Evolutionary conservation across 345 rosid genomes (phyloP).

Genomic region (Fremontodendron californicum): DNA sequence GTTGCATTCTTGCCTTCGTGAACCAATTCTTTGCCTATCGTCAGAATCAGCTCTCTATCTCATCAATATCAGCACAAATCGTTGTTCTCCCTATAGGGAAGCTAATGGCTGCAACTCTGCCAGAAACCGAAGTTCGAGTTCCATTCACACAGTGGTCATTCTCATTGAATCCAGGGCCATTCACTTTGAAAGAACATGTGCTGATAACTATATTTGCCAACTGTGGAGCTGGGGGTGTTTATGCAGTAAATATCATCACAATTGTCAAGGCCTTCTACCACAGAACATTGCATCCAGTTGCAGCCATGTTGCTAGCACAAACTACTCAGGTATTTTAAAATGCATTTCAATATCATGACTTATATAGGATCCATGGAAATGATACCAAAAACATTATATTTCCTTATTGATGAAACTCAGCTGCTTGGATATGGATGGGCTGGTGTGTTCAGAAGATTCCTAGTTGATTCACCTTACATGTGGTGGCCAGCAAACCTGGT

Average conservation of each 20-base stretch:
- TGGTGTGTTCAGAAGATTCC: constrained; percentile 60
- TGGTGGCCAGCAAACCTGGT: constrained; percentile 88
- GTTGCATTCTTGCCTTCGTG: constrained; percentile 45
- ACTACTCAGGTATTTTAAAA: constrained; percentile 57
- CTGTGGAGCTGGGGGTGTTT: constrained; percentile 31
- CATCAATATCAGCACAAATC: constrained; percentile 42
- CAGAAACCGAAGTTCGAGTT: constrained; percentile 7
- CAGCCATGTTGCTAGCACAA: constrained; percentile 50
- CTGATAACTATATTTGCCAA: constrained; percentile 41
- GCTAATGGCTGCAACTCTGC: constrained; percentile 41
- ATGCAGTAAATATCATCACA: constrained; percentile 25
- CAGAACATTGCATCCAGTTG: constrained; percentile 18
- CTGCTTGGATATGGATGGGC: constrained; percentile 89
- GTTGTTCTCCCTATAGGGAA: constrained; percentile 43
- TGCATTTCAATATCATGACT: not conserved
- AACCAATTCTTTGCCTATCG: constrained; percentile 51
- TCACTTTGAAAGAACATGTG: constrained; percentile 45
- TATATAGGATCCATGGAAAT: not conserved
- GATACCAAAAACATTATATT: no score
- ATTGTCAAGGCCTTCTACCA: constrained; percentile 39
- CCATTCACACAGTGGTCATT: constrained; percentile 43
- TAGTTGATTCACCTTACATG: constrained; percentile 79
- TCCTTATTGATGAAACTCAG: constrained; percentile 24
- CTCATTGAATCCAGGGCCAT: constrained; percentile 53
- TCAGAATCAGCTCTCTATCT: constrained; percentile 34